phyloP scores from a whole-genome alignment of 2,329 filamentous ascomycete genomes.

The Colletotrichum orchidophilum region DNA sequence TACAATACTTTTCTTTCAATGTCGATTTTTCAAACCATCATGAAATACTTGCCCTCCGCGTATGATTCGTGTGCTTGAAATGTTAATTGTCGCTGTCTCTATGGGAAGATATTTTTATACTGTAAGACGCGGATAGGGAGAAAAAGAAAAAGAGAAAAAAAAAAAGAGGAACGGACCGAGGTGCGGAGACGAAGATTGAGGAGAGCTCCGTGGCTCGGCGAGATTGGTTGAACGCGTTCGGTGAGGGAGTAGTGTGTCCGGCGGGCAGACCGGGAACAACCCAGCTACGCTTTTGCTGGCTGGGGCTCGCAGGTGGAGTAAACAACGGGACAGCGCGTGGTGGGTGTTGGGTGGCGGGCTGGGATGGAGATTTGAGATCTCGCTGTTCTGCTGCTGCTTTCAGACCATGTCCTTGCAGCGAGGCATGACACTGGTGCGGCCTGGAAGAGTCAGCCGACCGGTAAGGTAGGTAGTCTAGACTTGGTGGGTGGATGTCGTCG shows the following conservation, averaged over 20 bases:
- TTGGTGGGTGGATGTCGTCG: not conserved
- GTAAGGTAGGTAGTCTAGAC: not conserved
- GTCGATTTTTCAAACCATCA: constrained; percentile 10
- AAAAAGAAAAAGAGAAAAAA: not conserved
- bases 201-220: constrained; percentile 6
- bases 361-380: constrained; percentile 2
- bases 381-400: constrained; percentile 8
- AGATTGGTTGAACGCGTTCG: not conserved
- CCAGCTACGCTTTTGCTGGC: not conserved
- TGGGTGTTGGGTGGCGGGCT: not conserved
- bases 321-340: not conserved
- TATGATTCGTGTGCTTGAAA: not conserved
- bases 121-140: constrained; percentile 15
- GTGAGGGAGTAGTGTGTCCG: not conserved
- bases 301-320: constrained; percentile 3
- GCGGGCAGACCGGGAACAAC: not conserved
- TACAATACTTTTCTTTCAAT: not conserved
- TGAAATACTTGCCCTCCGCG: not conserved
- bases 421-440: not conserved
- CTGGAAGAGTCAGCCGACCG: not conserved
- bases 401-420: constrained; percentile 3
- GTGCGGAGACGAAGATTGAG: constrained; percentile 11
- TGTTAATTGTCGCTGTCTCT: not conserved
- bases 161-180: constrained; percentile 14
- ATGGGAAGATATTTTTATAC: not conserved